Base-by-base conservation (phyloP, 441 rosid species). In the Erodium texanum region DNA sequence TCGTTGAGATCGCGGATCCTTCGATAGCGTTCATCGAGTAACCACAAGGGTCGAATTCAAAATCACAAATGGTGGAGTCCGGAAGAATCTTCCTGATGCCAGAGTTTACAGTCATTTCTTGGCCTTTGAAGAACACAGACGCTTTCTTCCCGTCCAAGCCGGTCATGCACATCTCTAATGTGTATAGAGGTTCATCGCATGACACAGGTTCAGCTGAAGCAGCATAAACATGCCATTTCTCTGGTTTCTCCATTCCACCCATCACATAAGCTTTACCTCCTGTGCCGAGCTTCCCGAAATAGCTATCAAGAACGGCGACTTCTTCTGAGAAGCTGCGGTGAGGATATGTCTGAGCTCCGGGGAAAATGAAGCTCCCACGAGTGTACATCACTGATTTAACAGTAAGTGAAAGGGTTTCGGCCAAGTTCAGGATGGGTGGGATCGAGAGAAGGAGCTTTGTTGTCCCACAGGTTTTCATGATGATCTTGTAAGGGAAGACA, bases 391-490 rank as follows among this genome's bases (percentile, higher is more conserved):
- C 93, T 1, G 84, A 74, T 34, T 66, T 76, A 24, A 86, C 82
- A 22, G 79, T 66, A 0, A 87, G 82, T 11, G 84, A 74, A 58
- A 80, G 68, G 22, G 73, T 61, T 65, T 81, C 81, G 20, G 90
- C 87, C 74, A 86, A 71, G 74, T 77, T 69, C 1, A 86, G 88
- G 78, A 86, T 84, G 27, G 86, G 85, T 8, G 89, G 93, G 64
- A 87, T 79, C 16, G 93, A 77, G 71, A 84, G 84, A 9, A 87
- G 90, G 76, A 87, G 76, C 73, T 86, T 87, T 0, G 93, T 87
- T n/a, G 90, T 86, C 65, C 93, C 93, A 24, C 93, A 87, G 68
- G 93, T 87, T 76, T 87, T 87, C 78, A 87, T 86, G 79, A 85
- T 79, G 63, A 86, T 74, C 75, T 87, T 86, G 85, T 86, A 84